Percentiles rank a stretch among this genome's conserved stretches.
Conservation (phyloP, 805 yeast species). For the Saturnispora silvae region DNA sequence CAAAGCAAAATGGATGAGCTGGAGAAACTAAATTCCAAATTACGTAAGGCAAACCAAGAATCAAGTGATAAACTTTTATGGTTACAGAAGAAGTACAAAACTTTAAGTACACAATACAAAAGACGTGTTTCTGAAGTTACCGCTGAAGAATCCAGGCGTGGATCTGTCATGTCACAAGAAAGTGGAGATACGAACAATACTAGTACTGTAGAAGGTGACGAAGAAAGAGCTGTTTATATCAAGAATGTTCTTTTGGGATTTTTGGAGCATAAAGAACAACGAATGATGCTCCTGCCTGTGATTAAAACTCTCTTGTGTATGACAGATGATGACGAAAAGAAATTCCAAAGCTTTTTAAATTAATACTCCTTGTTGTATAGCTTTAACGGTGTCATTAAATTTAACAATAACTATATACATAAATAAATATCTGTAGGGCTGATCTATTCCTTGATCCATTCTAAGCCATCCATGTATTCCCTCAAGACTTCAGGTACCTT, state of each 20-base stretch:
- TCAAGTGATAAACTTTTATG: constrained; percentile 56
- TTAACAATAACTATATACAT: too few relatives aligned
- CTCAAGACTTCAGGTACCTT: constrained; percentile 58
- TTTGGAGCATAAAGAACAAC: constrained; percentile 85
- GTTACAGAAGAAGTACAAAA: constrained; percentile 58
- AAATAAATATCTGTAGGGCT: too few relatives aligned
- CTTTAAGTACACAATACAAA: constrained; percentile 48
- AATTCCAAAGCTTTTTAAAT: constrained; percentile 46
- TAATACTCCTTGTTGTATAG: neutral
- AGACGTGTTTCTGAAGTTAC: constrained; percentile 16
- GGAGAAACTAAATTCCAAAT: constrained; percentile 41
- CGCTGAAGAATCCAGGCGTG: constrained; percentile 13
- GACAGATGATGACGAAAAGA: constrained; percentile 59
- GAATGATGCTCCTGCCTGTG: constrained; percentile 78
- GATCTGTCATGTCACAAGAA: constrained; percentile 11
- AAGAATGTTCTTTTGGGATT: constrained; percentile 88
- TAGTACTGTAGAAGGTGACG: constrained; percentile 12
- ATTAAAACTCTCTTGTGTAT: constrained; percentile 63
- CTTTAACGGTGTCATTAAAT: too few relatives aligned
- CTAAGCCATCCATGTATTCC: constrained; percentile 58
- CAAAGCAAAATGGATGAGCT: constrained; percentile 44
- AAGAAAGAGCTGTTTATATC: constrained; percentile 59
- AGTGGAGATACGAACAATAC: constrained; percentile 4
- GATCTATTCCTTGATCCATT: too few relatives aligned
- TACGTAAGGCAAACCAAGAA: constrained; percentile 57